Evolutionary conservation across 495 filamentous ascomycete species (phyloP).

Genomic region (Poronia punctata): DNA sequence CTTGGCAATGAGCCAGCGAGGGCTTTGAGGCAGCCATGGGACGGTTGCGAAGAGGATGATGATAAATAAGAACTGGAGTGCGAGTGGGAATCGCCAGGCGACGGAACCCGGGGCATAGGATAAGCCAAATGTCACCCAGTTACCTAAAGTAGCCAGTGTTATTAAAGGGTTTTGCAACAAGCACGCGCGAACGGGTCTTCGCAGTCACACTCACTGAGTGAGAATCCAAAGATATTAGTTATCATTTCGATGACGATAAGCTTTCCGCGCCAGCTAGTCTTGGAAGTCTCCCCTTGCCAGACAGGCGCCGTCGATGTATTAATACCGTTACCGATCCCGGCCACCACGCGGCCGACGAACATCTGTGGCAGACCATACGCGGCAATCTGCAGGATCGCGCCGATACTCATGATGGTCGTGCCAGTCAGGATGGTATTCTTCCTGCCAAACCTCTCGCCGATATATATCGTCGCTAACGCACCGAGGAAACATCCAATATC

Average conservation of each 20-base stretch:
- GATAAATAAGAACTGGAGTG: slow-evolving; percentile 42
- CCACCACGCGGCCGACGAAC: slow-evolving; percentile 52
- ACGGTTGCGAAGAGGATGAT: slow-evolving; percentile 22
- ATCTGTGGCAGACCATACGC: slow-evolving; percentile 51
- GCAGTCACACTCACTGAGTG: slow-evolving; percentile 45
- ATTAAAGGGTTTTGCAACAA: background rate
- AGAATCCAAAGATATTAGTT: slow-evolving; percentile 51
- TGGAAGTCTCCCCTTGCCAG: slow-evolving; percentile 54
- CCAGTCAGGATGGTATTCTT: slow-evolving; percentile 47
- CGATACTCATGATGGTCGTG: slow-evolving; percentile 49
- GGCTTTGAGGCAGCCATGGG: slow-evolving; percentile 28
- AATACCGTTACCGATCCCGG: slow-evolving; percentile 54
- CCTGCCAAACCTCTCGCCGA: slow-evolving; percentile 49
- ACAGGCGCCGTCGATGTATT: slow-evolving; percentile 55
- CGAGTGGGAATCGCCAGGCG: slow-evolving; percentile 27
- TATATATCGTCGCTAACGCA: slow-evolving; percentile 46
- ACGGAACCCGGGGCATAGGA: slow-evolving; percentile 12
- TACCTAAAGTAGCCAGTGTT: background rate
- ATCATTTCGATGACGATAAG: slow-evolving; percentile 52
- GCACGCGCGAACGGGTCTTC: background rate
- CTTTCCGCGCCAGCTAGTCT: slow-evolving; percentile 49
- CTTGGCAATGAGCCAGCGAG: slow-evolving; percentile 28
- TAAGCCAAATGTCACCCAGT: slow-evolving; percentile 11
- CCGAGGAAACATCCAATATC: slow-evolving; percentile 56
- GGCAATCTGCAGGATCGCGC: slow-evolving; percentile 53